phyloP scores from a whole-genome alignment of 441 rosid genomes.

The Populus hybrid region DNA sequence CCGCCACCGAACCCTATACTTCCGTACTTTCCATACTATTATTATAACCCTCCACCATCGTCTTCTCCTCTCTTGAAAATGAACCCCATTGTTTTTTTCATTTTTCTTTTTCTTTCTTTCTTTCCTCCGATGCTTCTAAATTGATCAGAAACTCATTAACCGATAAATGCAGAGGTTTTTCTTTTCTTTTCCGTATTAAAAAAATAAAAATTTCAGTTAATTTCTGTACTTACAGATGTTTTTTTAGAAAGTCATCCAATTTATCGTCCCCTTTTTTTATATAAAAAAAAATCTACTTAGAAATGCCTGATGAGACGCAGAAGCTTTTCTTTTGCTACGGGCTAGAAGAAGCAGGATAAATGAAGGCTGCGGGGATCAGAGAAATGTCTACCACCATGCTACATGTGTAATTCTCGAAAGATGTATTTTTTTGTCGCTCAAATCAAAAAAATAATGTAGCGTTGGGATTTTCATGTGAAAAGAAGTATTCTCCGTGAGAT shows the following conservation, averaged over 20 bases:
- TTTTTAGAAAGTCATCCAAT: neutral
- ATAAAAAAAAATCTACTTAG: neutral
- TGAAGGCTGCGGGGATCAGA: neutral
- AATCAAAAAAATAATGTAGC: neutral
- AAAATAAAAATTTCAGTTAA: neutral
- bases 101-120: slow-evolving; percentile 2
- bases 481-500: too few species aligned
- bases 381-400: neutral
- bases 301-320: neutral
- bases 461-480: neutral
- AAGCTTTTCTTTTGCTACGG: neutral
- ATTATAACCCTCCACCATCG: slow-evolving; percentile 28
- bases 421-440: neutral
- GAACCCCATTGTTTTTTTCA: neutral
- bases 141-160: slow-evolving; percentile 2
- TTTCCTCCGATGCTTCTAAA: neutral
- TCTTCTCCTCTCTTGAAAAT: slow-evolving; percentile 13
- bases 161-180: slow-evolving; percentile 4
- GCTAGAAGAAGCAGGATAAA: neutral
- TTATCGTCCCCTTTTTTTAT: neutral
- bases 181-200: neutral
- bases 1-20: slow-evolving; percentile 30
- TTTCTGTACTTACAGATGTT: too few species aligned
- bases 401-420: neutral
- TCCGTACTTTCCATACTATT: slow-evolving; percentile 33